Conservation (phyloP, 352 stramenopile species). For the Pythium vanterpoolii region DNA sequence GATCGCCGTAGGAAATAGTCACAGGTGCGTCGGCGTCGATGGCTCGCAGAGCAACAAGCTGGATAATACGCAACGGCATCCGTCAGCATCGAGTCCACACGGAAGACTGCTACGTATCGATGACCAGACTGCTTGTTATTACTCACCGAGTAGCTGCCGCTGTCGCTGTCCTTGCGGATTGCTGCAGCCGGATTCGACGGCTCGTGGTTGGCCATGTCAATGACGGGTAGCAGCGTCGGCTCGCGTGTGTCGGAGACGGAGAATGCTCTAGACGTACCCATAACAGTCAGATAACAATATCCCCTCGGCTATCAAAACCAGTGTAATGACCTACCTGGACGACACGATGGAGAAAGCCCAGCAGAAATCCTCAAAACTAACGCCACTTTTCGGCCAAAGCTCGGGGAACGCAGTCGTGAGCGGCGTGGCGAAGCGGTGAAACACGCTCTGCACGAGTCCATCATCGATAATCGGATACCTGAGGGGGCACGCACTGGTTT, state of each 20-base stretch:
- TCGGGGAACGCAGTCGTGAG: slow-evolving; percentile 35
- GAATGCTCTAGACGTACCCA: slow-evolving; percentile 30
- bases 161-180: slow-evolving; percentile 41
- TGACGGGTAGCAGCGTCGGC: slow-evolving; percentile 64
- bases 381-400: slow-evolving; percentile 33
- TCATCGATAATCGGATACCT: slow-evolving; percentile 52
- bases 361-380: slow-evolving; percentile 43
- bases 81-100: not conserved
- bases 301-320: not conserved
- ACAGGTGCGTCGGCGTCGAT: slow-evolving; percentile 44
- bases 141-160: slow-evolving; percentile 44
- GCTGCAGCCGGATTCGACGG: slow-evolving; percentile 34
- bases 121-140: not conserved
- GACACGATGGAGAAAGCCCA: slow-evolving; percentile 74
- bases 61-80: not conserved
- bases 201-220: slow-evolving; percentile 79
- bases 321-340: slow-evolving; percentile 36
- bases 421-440: slow-evolving; percentile 31
- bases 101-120: not conserved
- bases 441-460: slow-evolving; percentile 53
- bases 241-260: slow-evolving; percentile 23
- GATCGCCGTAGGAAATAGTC: slow-evolving; percentile 68
- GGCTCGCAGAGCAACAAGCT: slow-evolving; percentile 49
- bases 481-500: not conserved
- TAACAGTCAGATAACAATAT: not conserved